These are phyloP conservation scores for Penicillium brevicompactum DNA, from an alignment of 2,329 filamentous ascomycete genomes.

Conservation along the genomic window DNA sequence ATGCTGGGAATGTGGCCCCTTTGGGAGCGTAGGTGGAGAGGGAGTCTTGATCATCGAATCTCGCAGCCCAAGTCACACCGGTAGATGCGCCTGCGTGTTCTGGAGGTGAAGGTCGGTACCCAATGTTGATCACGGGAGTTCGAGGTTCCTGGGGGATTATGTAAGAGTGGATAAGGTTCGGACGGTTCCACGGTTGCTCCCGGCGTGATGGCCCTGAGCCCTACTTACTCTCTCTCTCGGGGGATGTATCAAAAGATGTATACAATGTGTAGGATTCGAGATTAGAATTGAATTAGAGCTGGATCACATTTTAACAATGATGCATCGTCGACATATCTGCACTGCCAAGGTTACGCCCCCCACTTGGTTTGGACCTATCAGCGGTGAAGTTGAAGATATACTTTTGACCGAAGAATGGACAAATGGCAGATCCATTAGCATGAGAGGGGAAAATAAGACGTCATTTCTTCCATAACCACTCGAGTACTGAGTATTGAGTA, in stretches of 20 bases:
- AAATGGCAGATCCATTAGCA: not conserved
- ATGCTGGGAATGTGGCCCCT: slow-evolving; percentile 36
- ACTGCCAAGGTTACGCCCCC: not conserved
- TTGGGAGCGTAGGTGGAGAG: slow-evolving; percentile 21
- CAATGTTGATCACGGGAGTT: slow-evolving; percentile 3
- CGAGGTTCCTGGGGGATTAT: slow-evolving; percentile 1
- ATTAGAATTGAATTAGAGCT: not conserved
- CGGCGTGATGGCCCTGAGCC: not conserved
- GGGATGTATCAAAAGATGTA: too few species aligned
- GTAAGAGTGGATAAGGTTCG: not conserved
- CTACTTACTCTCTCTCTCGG: not conserved
- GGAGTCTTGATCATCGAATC: slow-evolving; percentile 4
- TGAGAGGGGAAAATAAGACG: not conserved
- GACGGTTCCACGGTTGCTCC: not conserved
- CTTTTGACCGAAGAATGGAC: not conserved
- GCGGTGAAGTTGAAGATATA: not conserved
- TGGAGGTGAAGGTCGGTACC: slow-evolving; percentile 10
- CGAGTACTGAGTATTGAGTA: too few species aligned
- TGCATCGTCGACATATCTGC: not conserved
- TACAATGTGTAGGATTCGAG: too few species aligned
- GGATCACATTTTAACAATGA: not conserved
- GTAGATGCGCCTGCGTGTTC: not conserved
- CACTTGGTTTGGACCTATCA: not conserved
- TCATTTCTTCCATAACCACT: too few species aligned
- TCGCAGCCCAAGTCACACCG: slow-evolving; percentile 10